Evolutionary conservation across 352 stramenopile genomes (phyloP), one percentile per base, ranked within the genome.

Genomic region (Phytopythium aichiense): DNA sequence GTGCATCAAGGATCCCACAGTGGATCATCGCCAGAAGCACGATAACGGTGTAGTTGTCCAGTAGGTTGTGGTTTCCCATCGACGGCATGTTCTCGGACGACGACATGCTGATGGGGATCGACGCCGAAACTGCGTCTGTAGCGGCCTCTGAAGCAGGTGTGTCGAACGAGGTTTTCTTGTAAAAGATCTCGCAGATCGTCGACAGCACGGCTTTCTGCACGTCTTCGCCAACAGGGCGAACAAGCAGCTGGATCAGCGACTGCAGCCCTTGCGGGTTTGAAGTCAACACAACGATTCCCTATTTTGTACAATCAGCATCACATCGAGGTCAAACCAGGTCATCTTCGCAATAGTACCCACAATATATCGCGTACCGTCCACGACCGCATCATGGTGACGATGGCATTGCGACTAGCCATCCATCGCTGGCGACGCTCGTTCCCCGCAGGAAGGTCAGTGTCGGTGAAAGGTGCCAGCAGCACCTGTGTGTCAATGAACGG

Each of bases 331-430:
- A 31, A 31, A 43, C 33, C 18, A 15, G 49, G 20, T 28, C 4
- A 15, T 18, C 31, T 9, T 25, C 57, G 35, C 33, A n/a, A 23
- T 20, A 12, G 13, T 23, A 30, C 20, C 22, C 22, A 22, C 1
- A 33, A 7, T 13, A 28, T 23, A 16, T 3, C 20, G 1, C 56
- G 23, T 64, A 87, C 80, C 51, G 89, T 96, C 89, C 89, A 96
- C 20, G 89, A 95, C 0, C 87, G 85, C 86, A 96, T 95, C 82
- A 96, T 91, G 11, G 83, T 92, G 35, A 96, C 85, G 33, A 96
- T 89, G 16, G 89, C 87, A 40, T 94, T 95, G 4, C 88, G 84
- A 77, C 87, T 95, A 20, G 89, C 87, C 74, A 92, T 96, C 89
- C 89, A 96, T 2, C 85, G 84, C 64, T 94, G 87, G 12, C 89